Base-by-base conservation (phyloP, 352 stramenopile species). In the Globisporangium mamillatum region DNA sequence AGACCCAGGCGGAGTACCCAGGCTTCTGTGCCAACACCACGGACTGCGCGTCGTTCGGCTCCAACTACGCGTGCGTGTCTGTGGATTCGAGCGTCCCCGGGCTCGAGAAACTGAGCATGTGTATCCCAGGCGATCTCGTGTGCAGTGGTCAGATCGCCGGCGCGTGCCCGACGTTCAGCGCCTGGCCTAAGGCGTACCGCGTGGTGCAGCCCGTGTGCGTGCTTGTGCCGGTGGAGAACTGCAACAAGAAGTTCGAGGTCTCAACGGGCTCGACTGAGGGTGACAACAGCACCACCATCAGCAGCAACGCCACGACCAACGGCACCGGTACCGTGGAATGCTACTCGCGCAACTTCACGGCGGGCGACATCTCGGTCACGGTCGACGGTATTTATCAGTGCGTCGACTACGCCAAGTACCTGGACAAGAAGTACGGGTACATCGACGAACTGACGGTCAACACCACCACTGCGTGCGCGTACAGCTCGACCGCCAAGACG, bases 341-440 rank as follows among this genome's bases (percentile, higher is more conserved):
- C 67, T 92, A 84, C 69, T 72, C 73, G 61, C 77, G 75, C 57
- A 92, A 82, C 63, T 92, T 94, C 66, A 88, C 81, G 2, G 70
- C 64, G 57, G 78, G 78, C 59, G 65, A 71, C 62, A 61, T 75
- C 14, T 81, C 63, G 27, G 74, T 83, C 29, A 71, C 81, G 18
- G 74, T 92, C 20, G 88, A 88, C 53, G 86, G 86, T 54, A 91
- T 91, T 55, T 92, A 94, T 73, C 77, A 91, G 71, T 94, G 86
- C 63, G 67, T 90, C 22, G 84, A 94, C 66, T 73, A 85, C 54
- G 67, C 75, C 44, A 89, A 91, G 68, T 92, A 85, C 71, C 70
- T 89, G 8, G 32, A 66, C 1, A 69, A 57, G 24, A 92, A 92
- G 65, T 81, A 80, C 46, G 80, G 79, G 29, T 74, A 87, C 75